Evolutionary conservation across 2,329 filamentous ascomycete species (phyloP).

Genomic region (Aureobasidium sp.): DNA sequence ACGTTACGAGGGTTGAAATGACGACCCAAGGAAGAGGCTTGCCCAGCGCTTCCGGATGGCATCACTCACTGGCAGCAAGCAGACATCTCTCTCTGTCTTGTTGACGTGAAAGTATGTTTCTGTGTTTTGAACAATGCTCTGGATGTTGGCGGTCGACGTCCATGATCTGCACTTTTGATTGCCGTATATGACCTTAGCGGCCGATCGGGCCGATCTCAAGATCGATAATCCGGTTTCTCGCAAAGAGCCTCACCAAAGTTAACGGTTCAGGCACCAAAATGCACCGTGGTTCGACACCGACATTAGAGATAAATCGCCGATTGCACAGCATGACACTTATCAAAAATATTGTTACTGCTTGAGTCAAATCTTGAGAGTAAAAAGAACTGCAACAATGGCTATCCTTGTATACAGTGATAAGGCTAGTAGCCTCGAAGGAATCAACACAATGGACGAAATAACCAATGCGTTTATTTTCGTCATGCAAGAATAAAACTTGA

Average conservation of each 20-base stretch:
- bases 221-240: not conserved
- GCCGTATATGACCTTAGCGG: not conserved
- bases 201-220: not conserved
- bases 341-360: not conserved
- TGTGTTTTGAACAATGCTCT: not conserved
- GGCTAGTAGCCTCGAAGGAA: no score
- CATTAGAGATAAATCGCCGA: not conserved
- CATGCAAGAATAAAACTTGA: not conserved
- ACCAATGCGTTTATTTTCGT: not conserved
- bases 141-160: not conserved
- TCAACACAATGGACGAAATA: not conserved
- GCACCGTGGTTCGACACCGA: not conserved
- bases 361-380: no score
- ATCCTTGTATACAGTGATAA: not conserved
- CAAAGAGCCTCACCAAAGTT: not conserved
- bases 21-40: conserved; percentile 8
- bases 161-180: not conserved
- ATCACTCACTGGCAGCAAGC: not conserved
- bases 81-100: not conserved
- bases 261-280: no score
- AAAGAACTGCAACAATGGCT: not conserved
- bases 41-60: conserved; percentile 2
- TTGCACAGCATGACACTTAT: not conserved
- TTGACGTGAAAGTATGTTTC: not conserved
- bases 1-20: conserved; percentile 13